These are phyloP conservation scores for Chimonanthus praecox DNA, from an alignment of 164 flowering plant genomes.

Conservation along the genomic window DNA sequence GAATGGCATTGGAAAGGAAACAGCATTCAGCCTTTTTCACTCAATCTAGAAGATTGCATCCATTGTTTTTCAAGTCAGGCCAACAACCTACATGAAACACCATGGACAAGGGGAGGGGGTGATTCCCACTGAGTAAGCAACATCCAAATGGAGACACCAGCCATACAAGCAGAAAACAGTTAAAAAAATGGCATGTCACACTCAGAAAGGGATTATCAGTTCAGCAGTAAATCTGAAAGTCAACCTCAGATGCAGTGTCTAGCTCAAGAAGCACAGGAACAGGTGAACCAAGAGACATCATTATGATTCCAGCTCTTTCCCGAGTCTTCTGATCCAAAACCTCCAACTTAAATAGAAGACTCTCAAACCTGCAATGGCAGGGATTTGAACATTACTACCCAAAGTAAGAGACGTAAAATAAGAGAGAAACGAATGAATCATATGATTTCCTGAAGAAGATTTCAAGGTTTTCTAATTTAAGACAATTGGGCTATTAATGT, in stretches of 20 bases:
- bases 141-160: not conserved
- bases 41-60: not conserved
- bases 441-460: not conserved
- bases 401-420: not conserved
- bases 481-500: not conserved
- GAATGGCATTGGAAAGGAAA: not conserved
- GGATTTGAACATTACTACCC: not conserved
- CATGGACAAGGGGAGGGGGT: not conserved
- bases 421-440: not conserved
- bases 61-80: not conserved
- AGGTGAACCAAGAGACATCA: constrained; percentile 79
- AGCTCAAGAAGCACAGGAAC: constrained; percentile 58
- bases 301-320: constrained; percentile 92
- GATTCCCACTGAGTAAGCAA: not conserved
- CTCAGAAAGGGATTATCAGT: not conserved
- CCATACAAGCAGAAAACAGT: not conserved
- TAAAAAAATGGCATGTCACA: not conserved
- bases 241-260: constrained; percentile 13
- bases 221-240: not conserved
- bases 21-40: not conserved
- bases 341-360: constrained; percentile 72
- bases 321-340: constrained; percentile 90
- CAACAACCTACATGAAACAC: not conserved
- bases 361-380: constrained; percentile 54
- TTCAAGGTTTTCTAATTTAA: not conserved